Conservation (phyloP, 495 filamentous ascomycete genomes). For the Penicillium manginii region DNA sequence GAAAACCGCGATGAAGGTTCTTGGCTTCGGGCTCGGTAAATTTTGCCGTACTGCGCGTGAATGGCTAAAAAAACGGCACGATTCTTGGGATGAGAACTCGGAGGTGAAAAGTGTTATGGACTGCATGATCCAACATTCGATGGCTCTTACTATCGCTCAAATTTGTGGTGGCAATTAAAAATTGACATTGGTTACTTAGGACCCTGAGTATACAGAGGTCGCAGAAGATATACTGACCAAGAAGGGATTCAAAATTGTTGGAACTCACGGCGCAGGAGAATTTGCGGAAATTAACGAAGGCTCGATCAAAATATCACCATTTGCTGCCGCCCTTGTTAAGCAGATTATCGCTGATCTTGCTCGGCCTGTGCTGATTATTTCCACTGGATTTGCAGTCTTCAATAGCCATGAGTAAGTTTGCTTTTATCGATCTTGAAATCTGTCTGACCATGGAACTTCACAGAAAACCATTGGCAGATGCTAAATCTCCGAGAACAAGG, state of each 20-base stretch:
- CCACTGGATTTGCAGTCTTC: conserved; percentile 29
- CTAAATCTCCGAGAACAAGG: conserved; percentile 43
- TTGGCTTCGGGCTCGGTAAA: conserved; percentile 46
- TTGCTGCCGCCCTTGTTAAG: conserved; percentile 37
- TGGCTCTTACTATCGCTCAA: conserved; percentile 40
- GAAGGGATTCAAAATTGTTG: conserved; percentile 42
- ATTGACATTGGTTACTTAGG: conserved; percentile 32
- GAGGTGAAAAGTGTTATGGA: conserved; percentile 31
- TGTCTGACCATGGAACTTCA: conserved; percentile 27
- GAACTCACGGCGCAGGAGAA: conserved; percentile 39
- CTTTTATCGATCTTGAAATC: conserved; percentile 29
- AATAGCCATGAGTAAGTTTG: conserved; percentile 35
- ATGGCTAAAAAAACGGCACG: conserved; percentile 33
- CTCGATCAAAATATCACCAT: conserved; percentile 37
- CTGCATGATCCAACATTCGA: conserved; percentile 37
- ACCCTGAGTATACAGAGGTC: conserved; percentile 37
- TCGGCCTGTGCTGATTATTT: conserved; percentile 35
- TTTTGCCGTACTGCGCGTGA: conserved; percentile 35
- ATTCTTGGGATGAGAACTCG: conserved; percentile 31
- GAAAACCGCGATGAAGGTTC: conserved; percentile 38
- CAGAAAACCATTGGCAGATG: conserved; percentile 37
- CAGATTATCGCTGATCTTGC: conserved; percentile 42
- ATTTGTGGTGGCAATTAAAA: conserved; percentile 31
- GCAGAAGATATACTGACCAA: conserved; percentile 36
- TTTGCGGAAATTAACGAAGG: conserved; percentile 44